phyloP scores from a whole-genome alignment of 257 asterid genomes.

The Ajuga chamaepitys region DNA sequence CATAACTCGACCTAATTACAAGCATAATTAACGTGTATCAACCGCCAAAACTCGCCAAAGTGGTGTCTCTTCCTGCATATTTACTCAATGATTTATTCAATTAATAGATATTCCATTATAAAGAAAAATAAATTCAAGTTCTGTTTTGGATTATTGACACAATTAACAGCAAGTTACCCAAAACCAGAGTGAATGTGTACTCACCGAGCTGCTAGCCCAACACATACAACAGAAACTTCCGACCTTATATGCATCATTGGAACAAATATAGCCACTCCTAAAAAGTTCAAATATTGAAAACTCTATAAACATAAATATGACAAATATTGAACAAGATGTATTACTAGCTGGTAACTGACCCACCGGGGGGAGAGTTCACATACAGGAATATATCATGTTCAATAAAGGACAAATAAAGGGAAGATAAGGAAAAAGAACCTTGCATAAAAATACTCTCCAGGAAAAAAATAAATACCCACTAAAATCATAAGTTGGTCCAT shows the following conservation, averaged over 20 bases:
- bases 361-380: constrained; percentile 96
- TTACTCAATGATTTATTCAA: no score
- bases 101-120: background rate
- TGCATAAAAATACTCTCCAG: background rate
- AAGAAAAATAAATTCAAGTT: background rate
- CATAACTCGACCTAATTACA: no score
- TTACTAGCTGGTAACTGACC: constrained; percentile 96
- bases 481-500: background rate
- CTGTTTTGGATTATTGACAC: background rate
- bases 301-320: background rate
- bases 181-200: constrained; percentile 10
- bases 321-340: background rate
- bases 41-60: no score
- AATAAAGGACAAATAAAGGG: background rate
- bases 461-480: background rate
- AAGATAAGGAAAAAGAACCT: background rate
- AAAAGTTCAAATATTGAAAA: background rate
- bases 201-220: constrained; percentile 95
- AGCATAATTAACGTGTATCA: no score
- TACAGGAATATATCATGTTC: constrained; percentile 91
- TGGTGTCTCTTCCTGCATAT: no score
- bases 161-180: background rate
- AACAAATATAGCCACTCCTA: constrained; percentile 88
- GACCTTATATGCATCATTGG: constrained; percentile 90
- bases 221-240: constrained; percentile 89